phyloP scores from a whole-genome alignment of 2,329 filamentous ascomycete genomes.

The Ophioceras dolichostomum region DNA sequence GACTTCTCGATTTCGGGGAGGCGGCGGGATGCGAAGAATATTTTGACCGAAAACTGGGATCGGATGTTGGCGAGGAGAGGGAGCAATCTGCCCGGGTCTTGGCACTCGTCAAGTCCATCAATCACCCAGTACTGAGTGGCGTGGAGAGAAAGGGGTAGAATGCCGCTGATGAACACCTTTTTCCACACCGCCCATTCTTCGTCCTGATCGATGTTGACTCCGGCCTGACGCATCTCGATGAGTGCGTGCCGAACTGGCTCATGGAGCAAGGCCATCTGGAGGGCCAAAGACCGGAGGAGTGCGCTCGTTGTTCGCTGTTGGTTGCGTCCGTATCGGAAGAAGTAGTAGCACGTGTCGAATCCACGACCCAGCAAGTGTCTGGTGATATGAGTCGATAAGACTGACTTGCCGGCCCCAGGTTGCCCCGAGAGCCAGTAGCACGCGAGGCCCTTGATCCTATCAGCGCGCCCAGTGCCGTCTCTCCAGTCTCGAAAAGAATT shows the following conservation, averaged over 20 bases:
- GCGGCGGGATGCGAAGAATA: too few relatives aligned
- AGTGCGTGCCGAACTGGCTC: constrained; percentile 7
- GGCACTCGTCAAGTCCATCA: constrained; percentile 17
- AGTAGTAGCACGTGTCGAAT: background rate
- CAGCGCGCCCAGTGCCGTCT: too few relatives aligned
- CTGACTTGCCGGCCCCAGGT: constrained; percentile 1
- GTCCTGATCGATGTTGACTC: constrained; percentile 7
- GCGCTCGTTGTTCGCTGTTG: background rate
- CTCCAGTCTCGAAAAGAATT: too few relatives aligned
- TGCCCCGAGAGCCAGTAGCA: background rate
- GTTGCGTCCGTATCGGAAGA: background rate
- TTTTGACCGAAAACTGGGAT: background rate
- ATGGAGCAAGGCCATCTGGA: constrained; percentile 18
- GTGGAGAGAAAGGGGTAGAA: constrained; percentile 10
- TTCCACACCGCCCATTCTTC: constrained; percentile 14
- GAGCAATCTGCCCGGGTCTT: background rate
- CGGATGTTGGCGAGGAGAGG: background rate
- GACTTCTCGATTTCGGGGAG: too few relatives aligned
- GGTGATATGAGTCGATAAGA: too few relatives aligned
- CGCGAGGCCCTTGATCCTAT: too few relatives aligned
- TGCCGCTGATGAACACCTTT: constrained; percentile 11
- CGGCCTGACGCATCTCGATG: constrained; percentile 9
- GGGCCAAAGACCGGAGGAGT: constrained; percentile 16
- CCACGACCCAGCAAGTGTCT: too few relatives aligned
- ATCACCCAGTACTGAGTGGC: constrained; percentile 16